Base-by-base conservation (phyloP, 2,329 filamentous ascomycete genomes). In the Tolypocladium amazonense region DNA sequence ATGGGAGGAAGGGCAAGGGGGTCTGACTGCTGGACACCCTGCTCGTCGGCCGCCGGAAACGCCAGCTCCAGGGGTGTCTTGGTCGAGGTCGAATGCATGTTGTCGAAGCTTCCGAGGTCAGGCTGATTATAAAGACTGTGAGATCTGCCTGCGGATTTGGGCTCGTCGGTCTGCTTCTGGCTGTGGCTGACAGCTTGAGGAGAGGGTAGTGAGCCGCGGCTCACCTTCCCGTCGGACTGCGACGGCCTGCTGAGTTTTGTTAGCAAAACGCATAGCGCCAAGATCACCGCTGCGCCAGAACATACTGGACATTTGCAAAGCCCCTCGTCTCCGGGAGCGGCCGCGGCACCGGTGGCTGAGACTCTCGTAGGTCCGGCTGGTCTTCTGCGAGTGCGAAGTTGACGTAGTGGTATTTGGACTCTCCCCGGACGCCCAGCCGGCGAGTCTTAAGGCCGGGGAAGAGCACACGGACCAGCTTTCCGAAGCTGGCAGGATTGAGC, bases 341-440 rank as follows among this genome's bases (percentile, higher is more conserved):
- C 27, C 79, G 72, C 4, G 77, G 71, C n/a, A 77, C 73, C 25
- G 78, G 77, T 4, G 73, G 72, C 47, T 76, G 74, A 18, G 78
- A 74, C 35, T 81, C 76, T 50, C 72, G 72, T 4, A 76, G 62
- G 18, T 82, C 80, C 4, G 77, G 72, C 58, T 81, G 76, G 60
- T 87, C 84, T 57, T 87, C 84, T 50, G 77, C 74, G 57, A 88
- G 73, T 15, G 77, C 77, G 67, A 88, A 88, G 68, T 87, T 86
- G 55, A 88, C 85, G 69, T 99, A 99, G 74, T 99, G 94, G 72
- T 99, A 99, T 72, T 99, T 99, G 18, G 94, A 99, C 76, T 97
- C 93, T 64, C 94, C 94, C 58, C 94, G 86, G 55, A 97, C 92
- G 63, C 94, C 94, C 15, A 99, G 80, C 64, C 94, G 85, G 61